Base-by-base conservation (phyloP, 2,329 filamentous ascomycete species). In the Ceratocystis cacaofunesta region DNA sequence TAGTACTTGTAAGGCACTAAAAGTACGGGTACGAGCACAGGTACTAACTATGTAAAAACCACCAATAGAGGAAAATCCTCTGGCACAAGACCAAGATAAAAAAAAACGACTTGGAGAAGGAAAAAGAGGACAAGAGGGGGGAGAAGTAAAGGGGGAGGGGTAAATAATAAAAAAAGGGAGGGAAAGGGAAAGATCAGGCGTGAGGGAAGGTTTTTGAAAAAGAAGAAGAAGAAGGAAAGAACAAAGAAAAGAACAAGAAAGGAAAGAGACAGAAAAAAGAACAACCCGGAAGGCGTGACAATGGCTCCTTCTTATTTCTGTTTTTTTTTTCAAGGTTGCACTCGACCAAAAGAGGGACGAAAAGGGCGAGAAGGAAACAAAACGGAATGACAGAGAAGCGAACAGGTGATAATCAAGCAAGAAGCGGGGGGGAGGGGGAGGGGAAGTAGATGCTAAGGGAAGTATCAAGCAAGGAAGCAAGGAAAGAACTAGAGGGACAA, bases 231-330 rank as follows among this genome's bases (percentile, higher is more conserved):
- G 19, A 25, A 25, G 25, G 50, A 28, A 25, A 25, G 25, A 25
- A 25, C 22, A 15, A 25, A 55, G 22, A 2, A 55, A 25, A 55
- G 25, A 55, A 28, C 2, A 55, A 55, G 30, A 25, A 55, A 55
- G 50, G 50, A 55, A 55, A 25, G 25, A 28, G n/a, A 25, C 3
- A 19, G n/a, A 28, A 55, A 55, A 55, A 55, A 55, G 25, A 28
- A 55, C 19, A 28, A 55, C 22, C 50, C 19, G 22, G 19, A 55
- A 55, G 25, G 50, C 25, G 50, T 55, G 50, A 55, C 50, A 55
- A 55, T 55, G 19, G 50, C 50, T 55, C 50, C 50, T 55, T 55
- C 50, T 55, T 55, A 55, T 55, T 55, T 55, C 50, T 17, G 12
- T 30, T 55, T n/a, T 50, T 28, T 28, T 28, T 19, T 28, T 28